A percentile compares a stretch with the other conserved stretches of the same genome.
phyloP scores from a whole-genome alignment of 495 filamentous ascomycete genomes.

The Sordaria brevicollis region DNA sequence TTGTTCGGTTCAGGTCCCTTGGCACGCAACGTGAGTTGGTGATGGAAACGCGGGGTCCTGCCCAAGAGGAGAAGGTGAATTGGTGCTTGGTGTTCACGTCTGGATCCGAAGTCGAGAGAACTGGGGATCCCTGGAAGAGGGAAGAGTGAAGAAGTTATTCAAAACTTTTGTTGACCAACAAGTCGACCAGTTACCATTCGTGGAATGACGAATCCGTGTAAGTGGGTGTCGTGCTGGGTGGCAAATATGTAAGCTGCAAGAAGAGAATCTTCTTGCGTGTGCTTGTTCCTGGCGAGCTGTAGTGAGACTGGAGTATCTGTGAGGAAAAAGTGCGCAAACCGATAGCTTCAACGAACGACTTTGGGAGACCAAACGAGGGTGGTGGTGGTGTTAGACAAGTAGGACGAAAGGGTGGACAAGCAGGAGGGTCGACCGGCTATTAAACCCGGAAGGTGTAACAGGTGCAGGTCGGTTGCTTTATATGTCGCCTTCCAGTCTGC shows the following conservation, averaged over 20 bases:
- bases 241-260: constrained; percentile 24
- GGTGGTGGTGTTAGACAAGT: not conserved
- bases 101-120: not conserved
- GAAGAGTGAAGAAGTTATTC: constrained; percentile 3
- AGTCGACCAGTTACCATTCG: constrained; percentile 1
- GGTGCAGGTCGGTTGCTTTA: not conserved
- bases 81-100: not conserved
- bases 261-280: constrained; percentile 17
- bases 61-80: not conserved
- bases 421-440: not conserved
- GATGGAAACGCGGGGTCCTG: constrained; percentile 4
- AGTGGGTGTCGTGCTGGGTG: constrained; percentile 12
- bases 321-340: not conserved
- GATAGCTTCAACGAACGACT: not conserved
- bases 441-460: not conserved
- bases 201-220: constrained; percentile 1
- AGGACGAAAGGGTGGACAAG: not conserved
- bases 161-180: not conserved
- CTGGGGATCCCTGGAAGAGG: not conserved
- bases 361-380: not conserved
- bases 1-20: not conserved
- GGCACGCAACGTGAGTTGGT: not conserved
- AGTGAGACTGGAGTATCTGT: not conserved
- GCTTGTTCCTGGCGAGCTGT: not conserved
- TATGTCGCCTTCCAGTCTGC: not conserved